These are phyloP conservation scores for Rhodotorula sp. DNA, from an alignment of 1,284 basidiomycete genomes.

Conservation along the genomic window DNA sequence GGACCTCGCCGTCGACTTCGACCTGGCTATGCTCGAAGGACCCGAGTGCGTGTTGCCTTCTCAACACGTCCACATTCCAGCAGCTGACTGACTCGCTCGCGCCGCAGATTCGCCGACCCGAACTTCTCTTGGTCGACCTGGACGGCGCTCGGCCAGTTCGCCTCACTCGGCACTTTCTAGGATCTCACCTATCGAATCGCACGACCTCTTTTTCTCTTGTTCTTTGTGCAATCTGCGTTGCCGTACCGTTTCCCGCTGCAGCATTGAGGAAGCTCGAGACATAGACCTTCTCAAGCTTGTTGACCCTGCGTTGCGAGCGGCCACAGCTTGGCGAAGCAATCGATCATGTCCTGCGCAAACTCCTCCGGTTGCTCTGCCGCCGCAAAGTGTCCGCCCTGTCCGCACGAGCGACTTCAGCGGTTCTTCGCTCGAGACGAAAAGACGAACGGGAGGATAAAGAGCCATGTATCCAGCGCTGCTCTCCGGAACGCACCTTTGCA, in stretches of 20 bases:
- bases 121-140: slow-evolving; percentile 24
- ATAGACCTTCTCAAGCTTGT: not conserved
- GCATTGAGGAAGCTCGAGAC: slow-evolving; percentile 35
- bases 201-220: not conserved
- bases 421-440: too few relatives aligned
- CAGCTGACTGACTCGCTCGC: not conserved
- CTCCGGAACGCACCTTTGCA: slow-evolving; percentile 43
- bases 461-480: too few relatives aligned
- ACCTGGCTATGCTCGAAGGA: slow-evolving; percentile 17
- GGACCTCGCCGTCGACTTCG: slow-evolving; percentile 13
- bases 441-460: not conserved
- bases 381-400: slow-evolving; percentile 51
- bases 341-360: slow-evolving; percentile 48
- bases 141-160: slow-evolving; percentile 15
- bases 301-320: not conserved
- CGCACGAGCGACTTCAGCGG: not conserved
- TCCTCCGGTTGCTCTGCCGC: slow-evolving; percentile 50
- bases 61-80: too few relatives aligned
- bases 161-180: slow-evolving; percentile 10
- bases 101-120: slow-evolving; percentile 9
- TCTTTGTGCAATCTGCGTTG: not conserved
- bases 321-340: slow-evolving; percentile 47
- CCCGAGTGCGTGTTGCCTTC: slow-evolving; percentile 31
- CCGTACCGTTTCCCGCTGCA: not conserved
- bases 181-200: not conserved